Conservation (phyloP, 768 basidiomycete genomes). For the Mycena sanguinolenta region DNA sequence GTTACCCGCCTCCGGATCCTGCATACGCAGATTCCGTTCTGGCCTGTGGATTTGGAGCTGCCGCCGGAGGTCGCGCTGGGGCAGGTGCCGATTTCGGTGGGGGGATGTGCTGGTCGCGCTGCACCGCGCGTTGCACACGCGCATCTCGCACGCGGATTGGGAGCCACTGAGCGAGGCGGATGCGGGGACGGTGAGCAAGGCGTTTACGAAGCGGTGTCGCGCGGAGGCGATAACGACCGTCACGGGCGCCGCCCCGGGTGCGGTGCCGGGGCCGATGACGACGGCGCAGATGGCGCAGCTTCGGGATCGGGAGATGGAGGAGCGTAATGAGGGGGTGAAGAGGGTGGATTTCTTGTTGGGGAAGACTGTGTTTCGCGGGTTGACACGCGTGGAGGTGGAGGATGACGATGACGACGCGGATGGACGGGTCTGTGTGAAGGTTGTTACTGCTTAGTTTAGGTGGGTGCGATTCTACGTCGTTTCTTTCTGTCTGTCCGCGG, state of each 20-base stretch:
- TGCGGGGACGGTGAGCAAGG: slow-evolving; percentile 48
- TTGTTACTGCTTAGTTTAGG: too few relatives aligned
- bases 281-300: slow-evolving; percentile 47
- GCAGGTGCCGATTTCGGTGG: slow-evolving; percentile 15
- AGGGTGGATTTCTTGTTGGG: slow-evolving; percentile 54
- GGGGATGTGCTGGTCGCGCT: slow-evolving; percentile 29
- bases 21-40: slow-evolving; percentile 54
- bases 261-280: too few relatives aligned
- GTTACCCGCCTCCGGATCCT: slow-evolving; percentile 54
- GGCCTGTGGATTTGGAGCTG: slow-evolving; percentile 53
- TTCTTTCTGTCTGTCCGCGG: too few relatives aligned
- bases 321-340: slow-evolving; percentile 54
- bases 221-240: slow-evolving; percentile 51
- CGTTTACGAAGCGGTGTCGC: slow-evolving; percentile 43
- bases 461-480: too few relatives aligned
- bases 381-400: slow-evolving; percentile 47
- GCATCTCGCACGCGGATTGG: slow-evolving; percentile 34
- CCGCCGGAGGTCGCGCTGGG: neutral
- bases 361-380: slow-evolving; percentile 51
- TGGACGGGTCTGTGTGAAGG: too few relatives aligned
- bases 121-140: slow-evolving; percentile 29
- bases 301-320: slow-evolving; percentile 45
- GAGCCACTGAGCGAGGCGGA: slow-evolving; percentile 7
- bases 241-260: too few relatives aligned
- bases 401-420: too few relatives aligned